phyloP scores from a whole-genome alignment of 2,329 filamentous ascomycete genomes.

The Fusarium palustre region DNA sequence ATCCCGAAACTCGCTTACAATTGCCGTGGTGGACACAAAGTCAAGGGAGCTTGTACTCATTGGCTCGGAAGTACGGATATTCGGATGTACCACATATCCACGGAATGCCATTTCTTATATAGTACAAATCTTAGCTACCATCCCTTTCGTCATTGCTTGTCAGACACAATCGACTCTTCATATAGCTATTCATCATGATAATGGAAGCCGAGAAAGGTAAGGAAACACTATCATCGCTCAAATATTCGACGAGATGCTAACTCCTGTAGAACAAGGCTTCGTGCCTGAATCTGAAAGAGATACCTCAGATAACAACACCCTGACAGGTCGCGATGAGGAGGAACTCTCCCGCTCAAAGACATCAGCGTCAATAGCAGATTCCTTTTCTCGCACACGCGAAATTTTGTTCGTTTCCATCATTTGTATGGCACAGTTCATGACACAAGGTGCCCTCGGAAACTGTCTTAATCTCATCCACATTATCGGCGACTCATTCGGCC shows the following conservation, averaged over 20 bases:
- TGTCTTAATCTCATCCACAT: conserved; percentile 43
- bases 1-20: conserved; percentile 7
- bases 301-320: conserved; percentile 25
- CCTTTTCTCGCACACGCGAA: conserved; percentile 33
- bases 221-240: fast-evolving
- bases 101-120: conserved; percentile 17
- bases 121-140: neutral
- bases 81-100: conserved; percentile 8
- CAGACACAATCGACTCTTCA: no score
- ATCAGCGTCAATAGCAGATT: conserved; percentile 38
- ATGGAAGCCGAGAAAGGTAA: conserved; percentile 23
- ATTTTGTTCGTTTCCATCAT: conserved; percentile 39
- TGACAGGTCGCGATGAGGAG: conserved; percentile 32
- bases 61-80: conserved; percentile 28
- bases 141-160: neutral
- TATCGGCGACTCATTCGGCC: conserved; percentile 38
- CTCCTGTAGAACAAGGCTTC: conserved; percentile 5
- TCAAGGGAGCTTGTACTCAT: neutral
- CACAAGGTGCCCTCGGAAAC: conserved; percentile 41
- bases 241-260: neutral
- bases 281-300: conserved; percentile 21
- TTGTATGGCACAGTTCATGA: conserved; percentile 45
- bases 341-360: conserved; percentile 39
- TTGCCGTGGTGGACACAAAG: neutral
- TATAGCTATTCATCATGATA: conserved; percentile 1